Evolutionary conservation across 768 basidiomycete genomes (phyloP), one percentile per base, ranked within the genome.

Genomic region (Mycena venus): DNA sequence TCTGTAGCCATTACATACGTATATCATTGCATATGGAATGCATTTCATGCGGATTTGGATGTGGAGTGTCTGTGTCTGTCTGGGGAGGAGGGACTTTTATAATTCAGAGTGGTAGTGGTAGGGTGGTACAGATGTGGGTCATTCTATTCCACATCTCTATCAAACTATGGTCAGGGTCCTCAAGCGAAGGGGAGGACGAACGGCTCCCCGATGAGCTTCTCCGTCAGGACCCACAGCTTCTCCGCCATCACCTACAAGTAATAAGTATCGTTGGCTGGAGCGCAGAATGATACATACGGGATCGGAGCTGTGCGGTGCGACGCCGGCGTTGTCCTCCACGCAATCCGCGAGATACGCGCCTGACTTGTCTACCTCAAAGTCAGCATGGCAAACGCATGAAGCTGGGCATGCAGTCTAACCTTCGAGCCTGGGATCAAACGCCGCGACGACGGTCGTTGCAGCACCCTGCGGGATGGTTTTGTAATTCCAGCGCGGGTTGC

Each of bases 391-490:
- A 8, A 31, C 58, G 19, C 32, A 19, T 58, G 11, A 15, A 10
- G 21, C 17, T 17, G 5, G 56, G 31, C 14, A 3, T 17, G 36
- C 34, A n/a, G 40, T 15, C 66, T 21, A 23, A 70, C 69, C 69
- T 32, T 55, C 32, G 32, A 74, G 40, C 9, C 72, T 27, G 19
- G 72, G 51, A 34, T 74, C 72, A 49, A 74, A 74, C 2, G 72
- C 59, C 15, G 72, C 72, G 49, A 64, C 72, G 17, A 74, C 29
- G 59, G 61, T 74, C 73, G 67, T 74, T 15, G 73, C 67, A 4
- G 73, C 73, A 12, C 73, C 73, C 42, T 74, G 73, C 21, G 61
- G 51, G 17, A 74, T 59, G 10, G 61, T 69, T 40, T 69, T 74
- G 25, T 12, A 65, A 17, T 42, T 19, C 25, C 10, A 9, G 2